Conservation (phyloP, 2,329 filamentous ascomycete species). For the Penicillium freii region DNA sequence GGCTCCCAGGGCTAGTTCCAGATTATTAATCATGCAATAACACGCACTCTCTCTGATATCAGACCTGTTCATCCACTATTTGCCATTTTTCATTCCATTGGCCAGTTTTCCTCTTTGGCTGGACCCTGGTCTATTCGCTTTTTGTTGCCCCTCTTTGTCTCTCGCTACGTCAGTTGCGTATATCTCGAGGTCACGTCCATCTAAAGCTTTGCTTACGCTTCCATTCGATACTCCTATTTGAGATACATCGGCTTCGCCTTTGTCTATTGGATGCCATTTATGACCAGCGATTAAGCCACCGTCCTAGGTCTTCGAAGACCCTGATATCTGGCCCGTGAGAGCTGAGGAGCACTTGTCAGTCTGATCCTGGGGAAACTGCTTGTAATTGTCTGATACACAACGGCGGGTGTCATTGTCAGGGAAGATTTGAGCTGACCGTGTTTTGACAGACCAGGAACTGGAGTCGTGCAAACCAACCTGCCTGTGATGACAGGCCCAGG, state of each 20-base stretch:
- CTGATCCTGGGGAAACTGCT: background rate
- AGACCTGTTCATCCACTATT: conserved; percentile 10
- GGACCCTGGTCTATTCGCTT: conserved; percentile 14
- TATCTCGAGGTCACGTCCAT: background rate
- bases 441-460: background rate
- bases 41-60: conserved; percentile 15
- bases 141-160: conserved; percentile 19
- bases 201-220: background rate
- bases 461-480: conserved; percentile 20
- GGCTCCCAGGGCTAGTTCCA: background rate
- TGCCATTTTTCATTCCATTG: conserved; percentile 1
- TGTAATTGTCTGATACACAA: background rate
- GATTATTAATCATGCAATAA: conserved; percentile 24
- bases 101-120: conserved; percentile 16
- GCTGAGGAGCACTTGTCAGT: background rate
- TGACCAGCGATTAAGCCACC: background rate
- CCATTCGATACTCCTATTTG: background rate
- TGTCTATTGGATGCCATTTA: background rate
- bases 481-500: conserved; percentile 35
- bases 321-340: background rate
- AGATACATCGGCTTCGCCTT: background rate
- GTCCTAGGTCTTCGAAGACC: background rate
- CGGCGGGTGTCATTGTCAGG: background rate
- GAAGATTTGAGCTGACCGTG: conserved; percentile 1
- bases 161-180: conserved; percentile 6